A percentile compares a stretch with the other conserved stretches of the same genome.
Evolutionary conservation across 768 basidiomycete species (phyloP).

Genomic region (Boletus sp.): DNA sequence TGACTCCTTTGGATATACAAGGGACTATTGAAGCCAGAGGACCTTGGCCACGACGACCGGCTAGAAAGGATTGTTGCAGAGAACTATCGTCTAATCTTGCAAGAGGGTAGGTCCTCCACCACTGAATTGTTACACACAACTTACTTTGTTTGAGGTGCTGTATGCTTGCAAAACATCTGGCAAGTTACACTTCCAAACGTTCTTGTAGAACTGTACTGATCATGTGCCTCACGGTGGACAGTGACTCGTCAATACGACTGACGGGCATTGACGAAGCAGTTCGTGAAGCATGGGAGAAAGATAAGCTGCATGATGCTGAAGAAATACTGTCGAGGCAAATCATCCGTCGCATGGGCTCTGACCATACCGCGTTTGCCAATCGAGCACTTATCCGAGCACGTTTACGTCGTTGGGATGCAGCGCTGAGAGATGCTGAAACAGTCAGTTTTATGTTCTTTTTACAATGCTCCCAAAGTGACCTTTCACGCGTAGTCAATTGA

Average conservation of each 20-base stretch:
- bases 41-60: not conserved
- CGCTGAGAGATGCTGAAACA: slow-evolving; percentile 11
- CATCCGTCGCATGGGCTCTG: not conserved
- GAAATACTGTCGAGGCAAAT: slow-evolving; percentile 7
- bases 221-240: not conserved
- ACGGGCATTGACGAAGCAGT: not conserved
- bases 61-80: slow-evolving; percentile 4
- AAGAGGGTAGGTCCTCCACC: slow-evolving; percentile 1
- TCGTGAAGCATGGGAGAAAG: slow-evolving; percentile 3
- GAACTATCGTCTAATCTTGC: slow-evolving; percentile 6
- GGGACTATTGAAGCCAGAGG: slow-evolving; percentile 8
- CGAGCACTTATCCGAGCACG: slow-evolving; percentile 9
- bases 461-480: not conserved
- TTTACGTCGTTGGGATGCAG: slow-evolving; percentile 1
- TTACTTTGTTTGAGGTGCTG: slow-evolving; percentile 1
- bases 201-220: not conserved
- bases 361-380: slow-evolving; percentile 2
- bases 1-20: not conserved
- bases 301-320: slow-evolving; percentile 8
- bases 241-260: slow-evolving; percentile 7
- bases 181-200: not conserved
- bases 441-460: not conserved
- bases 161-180: slow-evolving; percentile 1
- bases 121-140: not conserved
- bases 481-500: slow-evolving; percentile 3